Evolutionary conservation across 345 rosid genomes (phyloP).

Genomic region (Linum usitatissimum): DNA sequence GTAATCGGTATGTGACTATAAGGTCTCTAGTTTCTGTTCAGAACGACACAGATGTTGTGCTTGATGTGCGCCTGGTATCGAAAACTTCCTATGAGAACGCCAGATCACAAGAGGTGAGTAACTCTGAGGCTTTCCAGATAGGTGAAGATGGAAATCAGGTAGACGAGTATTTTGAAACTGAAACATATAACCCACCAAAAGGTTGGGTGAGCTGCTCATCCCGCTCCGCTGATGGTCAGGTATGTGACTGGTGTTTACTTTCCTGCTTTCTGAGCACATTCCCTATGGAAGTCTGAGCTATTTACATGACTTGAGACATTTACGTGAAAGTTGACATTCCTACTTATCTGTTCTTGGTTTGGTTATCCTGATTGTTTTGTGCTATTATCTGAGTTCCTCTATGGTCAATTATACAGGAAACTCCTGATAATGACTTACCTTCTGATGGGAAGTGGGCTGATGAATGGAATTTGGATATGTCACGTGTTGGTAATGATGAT

Average conservation of each 20-base stretch:
- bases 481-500: slow-evolving; percentile 31
- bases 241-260: slow-evolving; percentile 8
- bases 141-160: slow-evolving; percentile 22
- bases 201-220: slow-evolving; percentile 45
- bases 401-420: slow-evolving; percentile 21
- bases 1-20: slow-evolving; percentile 68
- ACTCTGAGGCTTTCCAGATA: slow-evolving; percentile 21
- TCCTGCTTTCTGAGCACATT: neutral
- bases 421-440: slow-evolving; percentile 26
- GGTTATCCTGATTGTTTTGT: neutral
- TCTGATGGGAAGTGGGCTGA: slow-evolving; percentile 50
- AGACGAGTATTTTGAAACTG: slow-evolving; percentile 43
- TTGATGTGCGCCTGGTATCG: slow-evolving; percentile 59
- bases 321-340: neutral
- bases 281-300: neutral
- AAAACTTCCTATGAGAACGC: slow-evolving; percentile 25
- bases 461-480: slow-evolving; percentile 48
- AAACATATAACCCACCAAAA: slow-evolving; percentile 27
- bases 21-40: slow-evolving; percentile 77
- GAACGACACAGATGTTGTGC: slow-evolving; percentile 51
- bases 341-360: neutral
- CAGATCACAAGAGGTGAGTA: slow-evolving; percentile 19
- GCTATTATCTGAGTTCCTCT: slow-evolving; percentile 2
- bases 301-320: neutral
- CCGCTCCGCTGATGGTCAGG: slow-evolving; percentile 24